Evolutionary conservation across 495 filamentous ascomycete genomes (phyloP), one percentile per base, ranked within the genome.

Genomic region (Diplogelasinospora grovesii): DNA sequence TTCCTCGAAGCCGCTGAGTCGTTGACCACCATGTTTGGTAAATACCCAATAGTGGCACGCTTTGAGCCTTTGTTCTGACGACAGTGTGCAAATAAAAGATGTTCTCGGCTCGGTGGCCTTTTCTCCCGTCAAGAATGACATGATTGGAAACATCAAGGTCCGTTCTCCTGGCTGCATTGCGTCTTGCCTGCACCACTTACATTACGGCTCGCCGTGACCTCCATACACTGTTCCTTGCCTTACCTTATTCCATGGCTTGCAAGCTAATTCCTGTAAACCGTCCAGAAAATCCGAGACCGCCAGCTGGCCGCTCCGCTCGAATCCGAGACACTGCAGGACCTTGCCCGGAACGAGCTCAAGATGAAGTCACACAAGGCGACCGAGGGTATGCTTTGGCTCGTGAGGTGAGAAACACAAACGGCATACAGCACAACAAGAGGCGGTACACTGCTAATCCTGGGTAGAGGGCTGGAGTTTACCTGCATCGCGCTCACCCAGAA

Each of bases 1-100:
- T 98, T 96, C 68, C 81, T 97, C 46, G 86, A 93, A 26, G 93
- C 93, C 37, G 78, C 86, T 31, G 87, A 95, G 69, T 78, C 83
- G 19, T 64, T 96, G 50, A 83, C 84, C 32, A 79, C 78, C 29
- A 75, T 98, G 24, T 97, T 98, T 57, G 87, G 89, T 96, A 65
- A 49, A 14, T 35, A 30, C 27, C 29, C 27, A 14, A 10, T 28
- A 3, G 7, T 2, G 10, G 31, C n/a, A 15, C 18, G 31, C 10
- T 3, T 1, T 35, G 1, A 1, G 14, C 37, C 45, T 11, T 45
- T 20, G 24, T 9, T 5, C 7, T 4, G 0, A 2, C 8, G 9
- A 4, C n/a, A n/a, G n/a, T n/a, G n/a, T n/a, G n/a, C n/a, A n/a
- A n/a, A n/a, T n/a, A n/a, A 25, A 28, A 94, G 90, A 95, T 58